Conservation (phyloP, 805 yeast genomes). For the Starmerella asiatica region DNA sequence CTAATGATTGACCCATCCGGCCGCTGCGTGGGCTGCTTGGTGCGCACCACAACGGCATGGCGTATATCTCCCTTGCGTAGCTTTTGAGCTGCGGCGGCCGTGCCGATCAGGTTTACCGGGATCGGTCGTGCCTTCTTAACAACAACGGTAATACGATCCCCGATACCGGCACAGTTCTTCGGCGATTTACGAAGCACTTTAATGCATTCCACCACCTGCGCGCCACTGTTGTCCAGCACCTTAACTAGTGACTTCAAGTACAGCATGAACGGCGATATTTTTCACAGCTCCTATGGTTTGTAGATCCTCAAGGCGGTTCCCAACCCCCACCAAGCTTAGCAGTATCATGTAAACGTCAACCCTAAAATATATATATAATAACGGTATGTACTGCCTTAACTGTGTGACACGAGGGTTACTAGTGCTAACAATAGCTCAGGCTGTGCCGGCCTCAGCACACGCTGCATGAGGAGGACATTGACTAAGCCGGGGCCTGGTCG, state of each 20-base stretch:
- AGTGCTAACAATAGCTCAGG: too few relatives aligned
- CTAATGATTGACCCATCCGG: slow-evolving; percentile 75
- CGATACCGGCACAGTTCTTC: slow-evolving; percentile 65
- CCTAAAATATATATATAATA: too few relatives aligned
- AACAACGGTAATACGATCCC: slow-evolving; percentile 89
- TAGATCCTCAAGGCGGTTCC: too few relatives aligned
- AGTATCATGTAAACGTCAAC: too few relatives aligned
- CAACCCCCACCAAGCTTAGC: too few relatives aligned
- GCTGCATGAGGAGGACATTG: too few relatives aligned
- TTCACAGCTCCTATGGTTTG: too few relatives aligned
- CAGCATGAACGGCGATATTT: too few relatives aligned
- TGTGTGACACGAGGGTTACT: too few relatives aligned
- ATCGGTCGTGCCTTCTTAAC: slow-evolving; percentile 81
- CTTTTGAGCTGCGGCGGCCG: slow-evolving; percentile 45
- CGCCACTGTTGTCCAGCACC: slow-evolving; percentile 93
- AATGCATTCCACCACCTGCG: slow-evolving; percentile 87
- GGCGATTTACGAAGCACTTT: slow-evolving; percentile 86
- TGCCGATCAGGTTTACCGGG: slow-evolving; percentile 57
- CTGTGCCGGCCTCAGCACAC: too few relatives aligned
- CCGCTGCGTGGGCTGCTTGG: slow-evolving; percentile 65
- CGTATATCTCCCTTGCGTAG: slow-evolving; percentile 92
- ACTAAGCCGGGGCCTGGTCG: too few relatives aligned
- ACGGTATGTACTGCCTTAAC: too few relatives aligned
- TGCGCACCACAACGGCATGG: slow-evolving; percentile 89
- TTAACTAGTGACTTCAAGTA: slow-evolving; percentile 76